These are phyloP conservation scores for Mikania micrantha DNA, from an alignment of 129 eudicot species.

Conservation along the genomic window DNA sequence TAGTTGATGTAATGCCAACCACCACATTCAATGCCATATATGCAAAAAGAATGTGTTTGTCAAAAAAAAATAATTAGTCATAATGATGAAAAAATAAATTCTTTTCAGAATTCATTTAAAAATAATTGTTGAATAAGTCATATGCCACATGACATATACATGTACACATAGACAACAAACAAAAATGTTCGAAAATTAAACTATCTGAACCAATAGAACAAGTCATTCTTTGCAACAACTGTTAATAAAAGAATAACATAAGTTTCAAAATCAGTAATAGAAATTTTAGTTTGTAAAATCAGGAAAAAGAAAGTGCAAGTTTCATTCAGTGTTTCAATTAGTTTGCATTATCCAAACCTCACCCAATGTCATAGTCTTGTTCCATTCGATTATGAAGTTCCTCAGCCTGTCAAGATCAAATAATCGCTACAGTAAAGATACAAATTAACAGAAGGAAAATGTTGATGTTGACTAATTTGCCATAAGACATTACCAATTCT, in stretches of 20 bases:
- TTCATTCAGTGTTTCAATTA: background rate
- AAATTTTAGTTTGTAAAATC: background rate
- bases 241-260: background rate
- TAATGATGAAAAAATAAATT: background rate
- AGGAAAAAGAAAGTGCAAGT: background rate
- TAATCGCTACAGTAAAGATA: background rate
- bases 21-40: background rate
- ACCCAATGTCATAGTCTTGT: slow-evolving; percentile 85
- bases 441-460: background rate
- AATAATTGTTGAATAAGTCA: too few relatives aligned
- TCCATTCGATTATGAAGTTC: slow-evolving; percentile 72
- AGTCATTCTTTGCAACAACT: background rate
- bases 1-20: background rate
- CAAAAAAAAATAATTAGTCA: background rate
- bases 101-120: too few relatives aligned
- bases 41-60: background rate
- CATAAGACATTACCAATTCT: slow-evolving; percentile 41
- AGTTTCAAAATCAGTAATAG: background rate
- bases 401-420: slow-evolving; percentile 47
- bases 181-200: too few relatives aligned
- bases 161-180: too few relatives aligned
- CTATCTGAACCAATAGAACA: background rate
- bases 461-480: background rate
- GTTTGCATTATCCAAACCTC: slow-evolving; percentile 5
- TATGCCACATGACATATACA: too few relatives aligned